These are phyloP conservation scores for Fragaria nilgerrensis DNA, from an alignment of 306 rosid species.

Conservation along the genomic window DNA sequence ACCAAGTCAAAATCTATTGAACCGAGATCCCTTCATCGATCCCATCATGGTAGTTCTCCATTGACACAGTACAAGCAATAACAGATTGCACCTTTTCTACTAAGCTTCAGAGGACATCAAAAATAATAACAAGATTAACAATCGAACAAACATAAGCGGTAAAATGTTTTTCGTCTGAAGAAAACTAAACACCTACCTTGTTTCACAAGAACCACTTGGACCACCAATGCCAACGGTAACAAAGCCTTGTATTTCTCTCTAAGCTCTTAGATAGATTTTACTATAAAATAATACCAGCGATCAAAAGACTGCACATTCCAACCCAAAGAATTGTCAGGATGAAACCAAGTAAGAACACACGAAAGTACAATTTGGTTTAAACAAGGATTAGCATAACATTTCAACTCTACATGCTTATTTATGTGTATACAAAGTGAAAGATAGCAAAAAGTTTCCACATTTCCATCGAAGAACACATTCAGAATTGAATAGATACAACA, in stretches of 20 bases:
- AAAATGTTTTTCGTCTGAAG: conserved; percentile 10
- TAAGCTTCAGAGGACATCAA: conserved; percentile 71
- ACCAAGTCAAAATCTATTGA: conserved; percentile 73
- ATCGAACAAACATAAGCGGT: conserved; percentile 23
- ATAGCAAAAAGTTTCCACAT: neutral
- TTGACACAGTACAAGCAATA: conserved; percentile 86
- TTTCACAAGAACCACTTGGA: conserved; percentile 94
- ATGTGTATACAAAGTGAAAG: neutral
- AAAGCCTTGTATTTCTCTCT: too few species aligned
- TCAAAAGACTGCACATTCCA: conserved; percentile 83
- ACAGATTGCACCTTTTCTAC: conserved; percentile 98
- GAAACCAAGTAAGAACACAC: neutral
- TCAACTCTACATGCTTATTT: neutral
- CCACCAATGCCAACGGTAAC: conserved; percentile 97
- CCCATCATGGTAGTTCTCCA: conserved; percentile 90
- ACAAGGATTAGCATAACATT: neutral
- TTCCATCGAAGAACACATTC: neutral
- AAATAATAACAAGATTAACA: conserved; percentile 22
- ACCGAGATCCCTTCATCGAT: conserved; percentile 81
- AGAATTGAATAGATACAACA: neutral
- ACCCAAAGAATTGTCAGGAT: conserved; percentile 6
- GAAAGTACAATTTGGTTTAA: neutral
- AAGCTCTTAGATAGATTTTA: conserved; percentile 83
- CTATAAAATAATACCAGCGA: conserved; percentile 85
- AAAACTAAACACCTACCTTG: conserved; percentile 51